These are phyloP conservation scores for Phytophthora crassamura DNA, from an alignment of 352 stramenopile species.

Conservation along the genomic window DNA sequence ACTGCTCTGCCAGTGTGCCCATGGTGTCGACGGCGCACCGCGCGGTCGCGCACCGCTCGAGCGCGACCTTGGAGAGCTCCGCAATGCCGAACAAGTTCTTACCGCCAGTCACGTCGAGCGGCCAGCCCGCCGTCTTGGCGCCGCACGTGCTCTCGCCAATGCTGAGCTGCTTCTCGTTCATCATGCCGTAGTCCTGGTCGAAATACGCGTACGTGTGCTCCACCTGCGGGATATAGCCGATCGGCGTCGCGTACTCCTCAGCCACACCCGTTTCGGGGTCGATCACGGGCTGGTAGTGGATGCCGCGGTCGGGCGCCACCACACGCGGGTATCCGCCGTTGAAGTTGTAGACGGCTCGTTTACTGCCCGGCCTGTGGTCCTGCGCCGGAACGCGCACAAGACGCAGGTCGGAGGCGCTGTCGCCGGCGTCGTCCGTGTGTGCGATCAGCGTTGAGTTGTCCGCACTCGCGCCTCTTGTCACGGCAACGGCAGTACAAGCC, in stretches of 20 bases:
- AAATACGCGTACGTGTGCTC: constrained; percentile 93
- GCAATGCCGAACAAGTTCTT: constrained; percentile 92
- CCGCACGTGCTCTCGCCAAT: constrained; percentile 96
- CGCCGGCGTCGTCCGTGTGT: constrained; percentile 88
- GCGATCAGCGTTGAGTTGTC: constrained; percentile 90
- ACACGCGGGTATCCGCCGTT: constrained; percentile 77
- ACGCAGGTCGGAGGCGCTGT: constrained; percentile 86
- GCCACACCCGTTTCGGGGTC: constrained; percentile 17
- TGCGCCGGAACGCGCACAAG: constrained; percentile 91
- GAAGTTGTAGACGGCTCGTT: constrained; percentile 76
- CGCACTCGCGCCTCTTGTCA: constrained; percentile 74
- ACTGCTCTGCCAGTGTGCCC: constrained; percentile 90
- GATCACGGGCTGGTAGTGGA: constrained; percentile 59
- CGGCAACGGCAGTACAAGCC: constrained; percentile 90
- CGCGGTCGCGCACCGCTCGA: constrained; percentile 89
- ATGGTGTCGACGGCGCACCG: constrained; percentile 90
- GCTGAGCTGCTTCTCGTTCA: constrained; percentile 95
- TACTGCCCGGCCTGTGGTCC: constrained; percentile 51
- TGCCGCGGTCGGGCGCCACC: constrained; percentile 71
- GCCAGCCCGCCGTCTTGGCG: constrained; percentile 81
- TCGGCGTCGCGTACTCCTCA: constrained; percentile 51
- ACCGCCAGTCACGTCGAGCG: constrained; percentile 60
- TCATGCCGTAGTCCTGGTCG: constrained; percentile 95
- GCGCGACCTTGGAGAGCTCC: constrained; percentile 90
- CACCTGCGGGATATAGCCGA: constrained; percentile 92